phyloP scores from a whole-genome alignment of 2,329 filamentous ascomycete genomes.

The Trichoderma sp. region DNA sequence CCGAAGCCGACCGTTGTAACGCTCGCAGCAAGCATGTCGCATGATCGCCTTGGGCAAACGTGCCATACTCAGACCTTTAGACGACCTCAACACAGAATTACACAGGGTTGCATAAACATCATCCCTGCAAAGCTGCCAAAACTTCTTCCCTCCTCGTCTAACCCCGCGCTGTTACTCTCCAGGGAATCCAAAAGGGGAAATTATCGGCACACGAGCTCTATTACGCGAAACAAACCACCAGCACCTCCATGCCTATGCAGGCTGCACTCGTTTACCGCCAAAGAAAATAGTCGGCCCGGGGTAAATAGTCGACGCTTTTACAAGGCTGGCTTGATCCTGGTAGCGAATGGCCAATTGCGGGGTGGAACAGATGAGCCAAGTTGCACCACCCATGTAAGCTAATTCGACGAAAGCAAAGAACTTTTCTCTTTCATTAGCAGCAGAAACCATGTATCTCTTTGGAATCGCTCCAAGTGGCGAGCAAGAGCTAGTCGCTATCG shows the following conservation, averaged over 20 bases:
- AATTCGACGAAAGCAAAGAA: background rate
- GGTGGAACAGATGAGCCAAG: slow-evolving; percentile 16
- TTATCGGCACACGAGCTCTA: background rate
- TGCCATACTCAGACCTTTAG: background rate
- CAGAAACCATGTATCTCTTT: background rate
- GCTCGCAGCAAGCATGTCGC: background rate
- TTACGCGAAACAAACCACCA: background rate
- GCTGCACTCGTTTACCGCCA: background rate
- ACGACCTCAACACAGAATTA: background rate
- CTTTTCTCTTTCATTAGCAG: background rate
- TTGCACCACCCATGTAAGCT: background rate
- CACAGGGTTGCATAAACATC: background rate
- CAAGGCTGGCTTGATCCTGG: background rate
- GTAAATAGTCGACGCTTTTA: background rate
- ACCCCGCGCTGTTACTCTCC: background rate
- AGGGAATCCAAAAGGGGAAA: slow-evolving; percentile 17
- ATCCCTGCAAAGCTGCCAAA: background rate
- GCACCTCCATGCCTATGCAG: background rate
- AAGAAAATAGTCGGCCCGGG: background rate
- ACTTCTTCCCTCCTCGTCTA: background rate
- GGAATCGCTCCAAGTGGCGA: background rate
- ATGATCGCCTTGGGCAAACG: background rate
- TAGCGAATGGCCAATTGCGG: slow-evolving; percentile 22
- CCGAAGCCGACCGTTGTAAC: background rate
- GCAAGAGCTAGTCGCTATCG: background rate